phyloP scores from a whole-genome alignment of 208 protist genomes.

The Trypanosoma cruzi region DNA sequence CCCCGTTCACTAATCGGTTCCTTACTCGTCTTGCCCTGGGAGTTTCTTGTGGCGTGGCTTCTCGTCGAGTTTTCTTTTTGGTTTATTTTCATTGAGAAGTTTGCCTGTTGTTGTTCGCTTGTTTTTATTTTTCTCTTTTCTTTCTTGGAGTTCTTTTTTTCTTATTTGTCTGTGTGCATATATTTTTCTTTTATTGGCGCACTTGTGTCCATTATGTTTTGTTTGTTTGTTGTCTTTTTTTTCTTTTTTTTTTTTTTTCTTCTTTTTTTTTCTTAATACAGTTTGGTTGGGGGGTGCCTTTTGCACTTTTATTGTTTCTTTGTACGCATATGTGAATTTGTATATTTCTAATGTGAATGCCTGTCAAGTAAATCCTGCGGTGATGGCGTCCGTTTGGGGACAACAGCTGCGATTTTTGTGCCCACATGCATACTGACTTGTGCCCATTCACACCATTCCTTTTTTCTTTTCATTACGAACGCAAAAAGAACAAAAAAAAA shows the following conservation, averaged over 20 bases:
- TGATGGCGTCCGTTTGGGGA: background rate
- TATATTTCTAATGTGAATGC: background rate
- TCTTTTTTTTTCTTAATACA: too few species aligned
- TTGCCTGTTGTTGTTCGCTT: background rate
- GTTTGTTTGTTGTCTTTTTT: too few species aligned
- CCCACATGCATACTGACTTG: background rate
- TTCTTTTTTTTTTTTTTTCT: too few species aligned
- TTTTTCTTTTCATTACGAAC: background rate
- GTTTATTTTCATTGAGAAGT: conserved; percentile 8
- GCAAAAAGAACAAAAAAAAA: too few species aligned
- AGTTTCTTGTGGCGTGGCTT: conserved; percentile 13
- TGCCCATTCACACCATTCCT: too few species aligned
- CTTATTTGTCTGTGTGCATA: too few species aligned
- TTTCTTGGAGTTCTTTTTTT: too few species aligned
- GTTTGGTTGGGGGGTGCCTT: too few species aligned
- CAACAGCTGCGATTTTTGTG: background rate
- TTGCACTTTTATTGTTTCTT: too few species aligned
- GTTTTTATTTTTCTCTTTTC: background rate
- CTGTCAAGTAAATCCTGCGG: too few species aligned
- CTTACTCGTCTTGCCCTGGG: too few species aligned
- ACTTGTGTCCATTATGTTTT: too few species aligned
- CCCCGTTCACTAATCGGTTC: conserved; percentile 16
- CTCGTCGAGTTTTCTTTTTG: background rate
- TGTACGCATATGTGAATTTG: background rate
- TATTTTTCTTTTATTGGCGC: background rate